Base-by-base conservation (phyloP, 495 filamentous ascomycete genomes). In the Neurospora tetrasperma region DNA sequence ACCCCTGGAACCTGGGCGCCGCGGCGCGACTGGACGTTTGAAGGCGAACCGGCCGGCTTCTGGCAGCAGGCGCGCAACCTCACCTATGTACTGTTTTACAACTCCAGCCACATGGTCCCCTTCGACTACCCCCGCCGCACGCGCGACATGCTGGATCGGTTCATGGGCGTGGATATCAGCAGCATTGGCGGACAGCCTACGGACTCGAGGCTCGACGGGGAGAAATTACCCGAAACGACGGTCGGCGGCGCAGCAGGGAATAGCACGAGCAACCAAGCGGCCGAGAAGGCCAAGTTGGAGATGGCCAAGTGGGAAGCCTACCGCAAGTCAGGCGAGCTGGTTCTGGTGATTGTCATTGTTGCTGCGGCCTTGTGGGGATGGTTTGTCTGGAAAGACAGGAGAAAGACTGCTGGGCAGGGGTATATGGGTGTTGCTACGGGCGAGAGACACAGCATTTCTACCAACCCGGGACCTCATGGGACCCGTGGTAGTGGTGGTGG, bases 71-170 rank as follows among this genome's bases (percentile, higher is more conserved):
- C 96, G 2, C 89, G 96, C 70, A 98, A 98, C 79, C 83, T 99
- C 69, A 99, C 96, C 7, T 99, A 99, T 80, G 90, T 98, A 14
- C 85, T 96, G 40, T 97, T 98, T 82, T 95, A 97, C 85, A 97
- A 98, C 82, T 88, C 93, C 41, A 94, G 90, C 70, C 96, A 99
- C 80, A 99, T 99, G 96, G 96, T 98, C 4, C 96, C 96, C 7
- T 98, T 94, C 79, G 95, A 99, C 80, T 92, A 90, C 75, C 90
- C 96, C 14, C 89, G 94, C 35, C 89, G 94, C 69, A 92, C 90
- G 10, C 89, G 96, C 68, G 96, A 98, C 79, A 99, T 99, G 96
- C 89, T 98, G 11, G 96, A 98, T 80, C 91, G 96, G 20, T 98
- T 98, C 81, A 93, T 97, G 85, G 89, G 89, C 42, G 94, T 99